Evolutionary conservation across 1,139 yeast species (phyloP).

Genomic region (Yamadazyma oceani): DNA sequence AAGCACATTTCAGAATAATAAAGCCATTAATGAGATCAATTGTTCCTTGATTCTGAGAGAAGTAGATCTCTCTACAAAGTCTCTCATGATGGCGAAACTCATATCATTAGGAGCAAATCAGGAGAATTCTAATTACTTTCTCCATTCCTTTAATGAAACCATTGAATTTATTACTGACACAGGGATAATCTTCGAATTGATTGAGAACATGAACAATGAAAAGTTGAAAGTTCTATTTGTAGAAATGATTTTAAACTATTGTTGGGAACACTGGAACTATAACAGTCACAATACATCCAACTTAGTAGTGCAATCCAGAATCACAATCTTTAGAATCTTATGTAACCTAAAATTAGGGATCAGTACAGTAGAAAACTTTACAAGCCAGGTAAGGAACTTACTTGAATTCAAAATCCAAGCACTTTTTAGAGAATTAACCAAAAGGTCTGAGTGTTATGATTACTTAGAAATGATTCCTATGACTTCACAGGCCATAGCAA

Average conservation of each 20-base stretch:
- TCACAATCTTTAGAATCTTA: constrained; percentile 31
- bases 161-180: constrained; percentile 35
- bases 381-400: constrained; percentile 13
- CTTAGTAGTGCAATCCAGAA: constrained; percentile 23
- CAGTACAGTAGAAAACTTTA: constrained; percentile 18
- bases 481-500: constrained; percentile 35
- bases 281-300: constrained; percentile 25
- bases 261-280: constrained; percentile 37
- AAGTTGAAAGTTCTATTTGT: constrained; percentile 21
- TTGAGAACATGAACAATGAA: constrained; percentile 14
- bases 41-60: constrained; percentile 7
- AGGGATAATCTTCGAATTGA: constrained; percentile 23
- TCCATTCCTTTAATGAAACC: constrained; percentile 33
- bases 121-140: constrained; percentile 33
- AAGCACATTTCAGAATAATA: constrained; percentile 11
- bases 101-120: constrained; percentile 15
- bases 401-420: constrained; percentile 26
- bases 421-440: constrained; percentile 24
- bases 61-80: constrained; percentile 11
- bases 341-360: constrained; percentile 35
- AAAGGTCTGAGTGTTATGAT: constrained; percentile 27
- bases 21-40: constrained; percentile 11
- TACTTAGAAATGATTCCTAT: constrained; percentile 32
- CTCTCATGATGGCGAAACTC: constrained; percentile 17
- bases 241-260: constrained; percentile 36